These are phyloP conservation scores for Arachis monticola DNA, from an alignment of 331 rosid genomes.

Conservation along the genomic window DNA sequence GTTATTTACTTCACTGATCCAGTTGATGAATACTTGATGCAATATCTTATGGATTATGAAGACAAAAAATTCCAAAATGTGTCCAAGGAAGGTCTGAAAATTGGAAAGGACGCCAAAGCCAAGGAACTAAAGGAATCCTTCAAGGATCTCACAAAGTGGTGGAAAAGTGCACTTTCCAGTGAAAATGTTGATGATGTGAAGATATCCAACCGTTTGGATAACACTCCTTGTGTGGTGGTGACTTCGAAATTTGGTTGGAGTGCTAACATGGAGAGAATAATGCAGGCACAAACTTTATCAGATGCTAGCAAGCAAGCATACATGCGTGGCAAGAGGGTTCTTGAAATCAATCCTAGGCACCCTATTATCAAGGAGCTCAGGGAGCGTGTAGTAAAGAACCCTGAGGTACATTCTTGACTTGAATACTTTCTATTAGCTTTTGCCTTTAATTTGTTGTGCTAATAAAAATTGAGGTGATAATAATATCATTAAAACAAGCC, in stretches of 20 bases:
- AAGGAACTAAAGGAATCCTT: slow-evolving; percentile 94
- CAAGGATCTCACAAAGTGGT: slow-evolving; percentile 98
- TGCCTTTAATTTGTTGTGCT: not conserved
- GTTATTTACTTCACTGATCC: slow-evolving; percentile 95
- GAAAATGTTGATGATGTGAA: slow-evolving; percentile 98
- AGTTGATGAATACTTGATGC: slow-evolving; percentile 97
- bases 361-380: slow-evolving; percentile 96
- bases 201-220: slow-evolving; percentile 86
- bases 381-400: slow-evolving; percentile 75
- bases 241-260: slow-evolving; percentile 99
- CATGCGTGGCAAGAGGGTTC: slow-evolving; percentile 99
- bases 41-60: slow-evolving; percentile 96
- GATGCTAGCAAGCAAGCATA: slow-evolving; percentile 95
- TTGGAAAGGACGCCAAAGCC: slow-evolving; percentile 84
- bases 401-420: slow-evolving; percentile 60
- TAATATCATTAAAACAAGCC: not conserved
- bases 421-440: not conserved
- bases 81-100: slow-evolving; percentile 98
- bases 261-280: slow-evolving; percentile 97
- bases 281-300: slow-evolving; percentile 94
- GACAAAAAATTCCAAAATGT: slow-evolving; percentile 98
- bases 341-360: slow-evolving; percentile 98
- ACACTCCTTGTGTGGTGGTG: slow-evolving; percentile 98
- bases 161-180: slow-evolving; percentile 80
- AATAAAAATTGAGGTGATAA: not conserved